phyloP scores from a whole-genome alignment of 2,329 filamentous ascomycete genomes.

The Fusarium sp. region DNA sequence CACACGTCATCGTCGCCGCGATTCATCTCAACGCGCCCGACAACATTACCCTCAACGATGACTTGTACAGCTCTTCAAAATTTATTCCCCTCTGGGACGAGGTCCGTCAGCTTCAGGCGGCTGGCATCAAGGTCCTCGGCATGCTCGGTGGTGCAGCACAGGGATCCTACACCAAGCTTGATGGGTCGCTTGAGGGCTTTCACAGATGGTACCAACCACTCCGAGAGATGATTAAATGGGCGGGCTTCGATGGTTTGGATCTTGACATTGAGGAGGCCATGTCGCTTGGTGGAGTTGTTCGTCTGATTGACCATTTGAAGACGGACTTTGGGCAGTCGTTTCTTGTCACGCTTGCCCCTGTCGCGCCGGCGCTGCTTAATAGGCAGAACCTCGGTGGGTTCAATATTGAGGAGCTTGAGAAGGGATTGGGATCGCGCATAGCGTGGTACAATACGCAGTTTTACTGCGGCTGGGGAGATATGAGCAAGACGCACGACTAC shows the following conservation, averaged over 20 bases:
- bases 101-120: conserved; percentile 70
- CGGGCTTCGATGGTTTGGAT: conserved; percentile 72
- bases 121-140: conserved; percentile 77
- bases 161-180: conserved; percentile 68
- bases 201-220: conserved; percentile 77
- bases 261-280: conserved; percentile 79
- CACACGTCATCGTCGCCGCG: conserved; percentile 83
- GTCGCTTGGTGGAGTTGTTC: conserved; percentile 68
- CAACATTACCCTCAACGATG: conserved; percentile 77
- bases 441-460: conserved; percentile 88
- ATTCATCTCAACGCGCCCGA: conserved; percentile 77
- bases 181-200: conserved; percentile 66
- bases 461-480: conserved; percentile 81
- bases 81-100: conserved; percentile 81
- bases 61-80: conserved; percentile 67
- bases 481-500: conserved; percentile 53
- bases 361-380: conserved; percentile 71
- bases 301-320: conserved; percentile 70
- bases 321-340: conserved; percentile 72
- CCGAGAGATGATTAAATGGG: conserved; percentile 65
- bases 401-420: conserved; percentile 74
- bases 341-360: conserved; percentile 79
- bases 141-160: conserved; percentile 85
- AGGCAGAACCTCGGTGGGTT: conserved; percentile 76
- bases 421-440: conserved; percentile 66